Base-by-base conservation (phyloP, 306 rosid genomes). In the Sphenostylis stenocarpa region DNA sequence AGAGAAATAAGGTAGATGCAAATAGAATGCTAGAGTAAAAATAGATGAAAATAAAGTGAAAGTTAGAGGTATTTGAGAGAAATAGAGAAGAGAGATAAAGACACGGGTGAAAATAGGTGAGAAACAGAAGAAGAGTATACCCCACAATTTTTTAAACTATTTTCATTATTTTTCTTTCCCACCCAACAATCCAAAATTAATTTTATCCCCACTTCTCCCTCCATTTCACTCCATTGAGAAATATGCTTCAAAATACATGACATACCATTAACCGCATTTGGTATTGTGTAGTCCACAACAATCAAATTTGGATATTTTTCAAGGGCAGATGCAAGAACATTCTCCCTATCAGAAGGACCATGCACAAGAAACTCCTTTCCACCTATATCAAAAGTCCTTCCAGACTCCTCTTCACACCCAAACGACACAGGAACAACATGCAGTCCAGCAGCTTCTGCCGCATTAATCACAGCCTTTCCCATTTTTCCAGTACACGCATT, bases 401-500 rank as follows among this genome's bases (percentile, higher is more conserved):
- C 97, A 49, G 91, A 79, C 70, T 91, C 91, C 67, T 85, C 87
- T 49, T 80, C 88, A 57, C 81, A 72, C 82, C 99, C 99, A 83
- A 92, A 92, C 17, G 97, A 95, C 34, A 86, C 76, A 5, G 97
- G 99, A 69, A 92, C 90, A 83, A 95, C 80, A 76, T 84, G 23
- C 64, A 92, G 73, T 67, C 99, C 99, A 14, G 97, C 97, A 80
- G 96, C 86, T 66, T 90, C 91, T 10, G 96, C 98, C 31, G 93
- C 97, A 70, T 80, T 83, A 70, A 92, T 89, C 38, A 92, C 93
- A 23, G 97, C 91, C 83, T 84, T 82, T 38, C 97, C 99, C 97
- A 92, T 95, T 78, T 91, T 95, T 16, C 98, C 98, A 48, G 90
- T 79, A 70, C 98, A 95, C 20, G 97, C 91, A 84, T 91, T 92